Evolutionary conservation across 345 rosid genomes (phyloP).

Genomic region (Erodium maritimum): DNA sequence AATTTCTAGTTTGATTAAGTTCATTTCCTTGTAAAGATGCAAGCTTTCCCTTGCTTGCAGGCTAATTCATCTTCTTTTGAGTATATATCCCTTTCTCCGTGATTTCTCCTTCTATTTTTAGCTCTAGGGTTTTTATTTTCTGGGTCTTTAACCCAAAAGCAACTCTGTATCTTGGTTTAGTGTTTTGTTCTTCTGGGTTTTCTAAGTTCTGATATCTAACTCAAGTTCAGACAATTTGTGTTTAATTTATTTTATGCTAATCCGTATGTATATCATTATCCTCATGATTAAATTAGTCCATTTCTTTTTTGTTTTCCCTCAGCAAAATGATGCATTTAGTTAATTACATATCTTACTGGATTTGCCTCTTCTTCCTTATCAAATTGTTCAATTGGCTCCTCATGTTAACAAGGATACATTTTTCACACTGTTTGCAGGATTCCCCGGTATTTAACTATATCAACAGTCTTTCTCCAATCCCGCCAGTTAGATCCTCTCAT

Average conservation of each 20-base stretch:
- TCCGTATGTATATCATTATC: not conserved
- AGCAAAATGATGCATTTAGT: not conserved
- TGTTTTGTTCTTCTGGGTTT: not conserved
- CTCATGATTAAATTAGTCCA: not conserved
- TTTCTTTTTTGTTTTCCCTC: not conserved
- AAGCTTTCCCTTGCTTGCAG: not conserved
- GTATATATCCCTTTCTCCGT: too few relatives aligned
- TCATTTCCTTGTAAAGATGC: not conserved
- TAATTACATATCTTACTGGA: not conserved
- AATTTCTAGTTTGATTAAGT: too few relatives aligned
- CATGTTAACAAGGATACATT: not conserved
- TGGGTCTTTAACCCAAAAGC: not conserved
- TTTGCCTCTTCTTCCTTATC: not conserved
- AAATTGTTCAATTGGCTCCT: not conserved
- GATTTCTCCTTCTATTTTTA: too few relatives aligned
- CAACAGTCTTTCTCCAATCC: constrained; percentile 81
- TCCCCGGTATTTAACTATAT: constrained; percentile 79
- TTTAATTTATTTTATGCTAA: not conserved
- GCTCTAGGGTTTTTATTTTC: too few relatives aligned
- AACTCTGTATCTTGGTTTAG: not conserved
- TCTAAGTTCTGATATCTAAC: not conserved
- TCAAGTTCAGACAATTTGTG: not conserved
- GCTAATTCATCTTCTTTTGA: too few relatives aligned
- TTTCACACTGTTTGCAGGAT: constrained; percentile 40
- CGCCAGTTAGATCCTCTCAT: constrained; percentile 49